Percentiles rank a stretch among this genome's conserved stretches.
Evolutionary conservation across 73 alveolate species (phyloP).

Genomic region (Tetrahymena malaccensis): DNA sequence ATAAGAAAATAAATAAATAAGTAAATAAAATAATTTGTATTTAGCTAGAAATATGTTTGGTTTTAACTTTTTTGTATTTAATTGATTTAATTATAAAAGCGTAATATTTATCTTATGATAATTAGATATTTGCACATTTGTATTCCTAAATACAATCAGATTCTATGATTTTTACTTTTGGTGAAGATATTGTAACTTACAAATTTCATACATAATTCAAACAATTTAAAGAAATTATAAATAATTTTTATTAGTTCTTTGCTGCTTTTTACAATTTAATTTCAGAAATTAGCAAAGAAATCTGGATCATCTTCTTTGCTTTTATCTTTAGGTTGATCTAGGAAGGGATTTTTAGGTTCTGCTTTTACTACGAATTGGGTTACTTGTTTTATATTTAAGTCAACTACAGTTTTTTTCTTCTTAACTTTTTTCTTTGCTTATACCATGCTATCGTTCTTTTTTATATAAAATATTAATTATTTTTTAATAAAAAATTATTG

Average conservation of each 20-base stretch:
- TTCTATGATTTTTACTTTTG: too few relatives aligned
- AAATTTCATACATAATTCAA: neutral
- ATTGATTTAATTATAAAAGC: too few relatives aligned
- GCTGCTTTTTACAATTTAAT: too few relatives aligned
- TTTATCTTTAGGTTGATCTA: neutral
- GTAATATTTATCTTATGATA: too few relatives aligned
- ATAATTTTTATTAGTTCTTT: too few relatives aligned
- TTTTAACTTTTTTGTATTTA: too few relatives aligned
- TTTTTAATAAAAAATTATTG: neutral
- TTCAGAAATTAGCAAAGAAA: neutral
- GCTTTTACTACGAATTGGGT: neutral
- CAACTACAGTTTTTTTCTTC: neutral
- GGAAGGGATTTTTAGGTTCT: neutral
- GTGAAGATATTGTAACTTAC: too few relatives aligned
- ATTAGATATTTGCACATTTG: too few relatives aligned
- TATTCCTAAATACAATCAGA: too few relatives aligned
- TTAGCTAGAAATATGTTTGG: too few relatives aligned
- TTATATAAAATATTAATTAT: neutral
- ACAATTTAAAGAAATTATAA: neutral
- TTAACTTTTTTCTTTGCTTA: neutral
- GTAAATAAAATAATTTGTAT: too few relatives aligned
- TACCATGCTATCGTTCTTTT: neutral
- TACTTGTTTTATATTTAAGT: neutral
- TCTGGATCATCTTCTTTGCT: neutral
- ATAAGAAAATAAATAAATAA: too few relatives aligned